Percentiles rank a stretch among this genome's conserved stretches.
Conservation (phyloP, 2,329 filamentous ascomycete species). For the Penicillium sp. region DNA sequence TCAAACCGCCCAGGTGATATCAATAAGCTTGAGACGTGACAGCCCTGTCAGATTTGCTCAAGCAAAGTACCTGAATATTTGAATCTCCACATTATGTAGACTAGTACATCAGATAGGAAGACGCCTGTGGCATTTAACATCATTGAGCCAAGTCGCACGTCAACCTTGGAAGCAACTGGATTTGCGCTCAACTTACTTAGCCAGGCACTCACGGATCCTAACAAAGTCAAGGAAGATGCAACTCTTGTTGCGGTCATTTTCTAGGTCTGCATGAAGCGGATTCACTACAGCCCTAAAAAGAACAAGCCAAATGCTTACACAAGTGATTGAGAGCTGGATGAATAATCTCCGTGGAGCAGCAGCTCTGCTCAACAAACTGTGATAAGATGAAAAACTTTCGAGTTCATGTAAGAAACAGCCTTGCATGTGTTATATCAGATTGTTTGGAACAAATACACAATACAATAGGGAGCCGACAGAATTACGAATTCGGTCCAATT, state of each 20-base stretch:
- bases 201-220: conserved; percentile 33
- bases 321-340: conserved; percentile 55
- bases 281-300: background rate
- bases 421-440: background rate
- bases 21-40: too few relatives aligned
- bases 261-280: conserved; percentile 63
- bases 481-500: background rate
- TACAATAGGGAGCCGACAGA: background rate
- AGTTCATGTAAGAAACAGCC: too few relatives aligned
- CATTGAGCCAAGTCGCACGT: conserved; percentile 50
- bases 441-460: background rate
- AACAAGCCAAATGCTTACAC: conserved; percentile 26
- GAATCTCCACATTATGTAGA: too few relatives aligned
- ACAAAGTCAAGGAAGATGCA: conserved; percentile 39
- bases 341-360: conserved; percentile 62
- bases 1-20: too few relatives aligned
- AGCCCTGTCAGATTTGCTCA: too few relatives aligned
- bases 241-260: conserved; percentile 57
- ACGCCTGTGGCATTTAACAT: conserved; percentile 9
- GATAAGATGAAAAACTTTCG: too few relatives aligned
- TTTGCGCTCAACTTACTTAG: conserved; percentile 51
- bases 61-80: too few relatives aligned
- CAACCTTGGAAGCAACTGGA: conserved; percentile 51
- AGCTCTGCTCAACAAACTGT: conserved; percentile 42
- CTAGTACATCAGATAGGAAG: too few relatives aligned